Evolutionary conservation across 805 yeast genomes (phyloP), one percentile per base, ranked within the genome.

Genomic region (Saccharomycopsis oosterbeekiorum): DNA sequence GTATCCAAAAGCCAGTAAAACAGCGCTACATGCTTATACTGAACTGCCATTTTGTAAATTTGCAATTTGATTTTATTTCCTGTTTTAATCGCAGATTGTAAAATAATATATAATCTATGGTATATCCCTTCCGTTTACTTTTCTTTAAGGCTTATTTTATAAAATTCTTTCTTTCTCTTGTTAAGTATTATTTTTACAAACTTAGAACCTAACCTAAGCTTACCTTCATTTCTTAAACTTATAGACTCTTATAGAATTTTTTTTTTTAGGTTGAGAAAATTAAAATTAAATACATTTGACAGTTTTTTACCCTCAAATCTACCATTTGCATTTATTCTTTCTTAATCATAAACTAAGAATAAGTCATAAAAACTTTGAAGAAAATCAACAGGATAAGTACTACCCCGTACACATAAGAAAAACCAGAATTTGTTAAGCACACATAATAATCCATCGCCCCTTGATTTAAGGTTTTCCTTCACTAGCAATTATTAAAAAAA

Each of bases 191-290:
- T 24, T 47, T 24, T 11, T 47, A 47, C 34, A 47, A 21, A 37
- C 15, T 14, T 12, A 37, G 15, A 37, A 4, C 41, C 34, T 15
- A 12, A 21, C 29, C n/a, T 17, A 21, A 47, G 34, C 34, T 14
- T 21, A 21, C 14, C n/a, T 47, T 47, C 53, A 47, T 47, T 47
- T 47, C 53, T 47, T 26, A 47, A 47, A 47, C 34, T 47, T 47
- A 47, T 47, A 47, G 53, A 47, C 53, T 47, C 34, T 47, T 47
- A 21, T 47, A 47, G 53, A 47, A 47, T 24, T 47, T 47, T 47
- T 21, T 21, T 12, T 24, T 21, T 47, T 47, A 17, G 10, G 10
- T 24, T 42, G 11, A 19, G 8, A 42, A 17, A 9, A 1, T 19
- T 42, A n/a, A 29, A 29, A 29, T 29, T 29, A 29, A 29, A 29